Evolutionary conservation across 805 yeast species (phyloP), one percentile per base, ranked within the genome.

Genomic region (Lipomyces japonicus): DNA sequence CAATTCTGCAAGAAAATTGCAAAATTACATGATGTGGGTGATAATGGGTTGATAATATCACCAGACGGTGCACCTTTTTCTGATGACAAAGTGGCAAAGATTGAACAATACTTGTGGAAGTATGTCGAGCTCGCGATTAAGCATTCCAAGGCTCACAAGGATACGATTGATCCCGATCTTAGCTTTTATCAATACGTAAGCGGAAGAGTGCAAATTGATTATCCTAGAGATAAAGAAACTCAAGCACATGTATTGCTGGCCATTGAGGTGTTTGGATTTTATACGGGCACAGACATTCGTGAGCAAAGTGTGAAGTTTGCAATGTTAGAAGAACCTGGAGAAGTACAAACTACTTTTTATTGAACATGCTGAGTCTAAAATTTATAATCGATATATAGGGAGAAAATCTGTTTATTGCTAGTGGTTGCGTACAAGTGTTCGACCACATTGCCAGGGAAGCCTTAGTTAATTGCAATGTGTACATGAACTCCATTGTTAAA

Each of bases 121-220:
- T 51, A 52, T 28, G 51, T 57, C 26, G 63, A 59, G 26, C 41
- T 45, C 2, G 63, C 63, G 14, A 59, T 59, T 12, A 44, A 43
- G 16, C 59, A 57, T 38, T 59, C 63, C n/a, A 21, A 44, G 19
- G 36, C 23, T 40, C 31, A 48, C 26, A 6, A 12, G 6, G 53
- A 21, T 9, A 25, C 32, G n/a, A 59, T 59, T 12, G 50, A 39
- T 10, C 31, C 48, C 14, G 22, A 24, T 16, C 25, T 37, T 35
- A 48, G 52, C 34, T 28, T 59, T 36, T 25, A 37, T 19, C 56
- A 53, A 22, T 58, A 26, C 31, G 53, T 48, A 14, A 25, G 25
- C 19, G 21, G 18, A 4, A 23, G 28, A n/a, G 42, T 36, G 35
- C 21, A 26, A 16, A 24, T 23, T 23, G 48, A 44, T 3, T 43